Conservation (phyloP, 2,329 filamentous ascomycete species). For the Fusarium pseudocircinatum region DNA sequence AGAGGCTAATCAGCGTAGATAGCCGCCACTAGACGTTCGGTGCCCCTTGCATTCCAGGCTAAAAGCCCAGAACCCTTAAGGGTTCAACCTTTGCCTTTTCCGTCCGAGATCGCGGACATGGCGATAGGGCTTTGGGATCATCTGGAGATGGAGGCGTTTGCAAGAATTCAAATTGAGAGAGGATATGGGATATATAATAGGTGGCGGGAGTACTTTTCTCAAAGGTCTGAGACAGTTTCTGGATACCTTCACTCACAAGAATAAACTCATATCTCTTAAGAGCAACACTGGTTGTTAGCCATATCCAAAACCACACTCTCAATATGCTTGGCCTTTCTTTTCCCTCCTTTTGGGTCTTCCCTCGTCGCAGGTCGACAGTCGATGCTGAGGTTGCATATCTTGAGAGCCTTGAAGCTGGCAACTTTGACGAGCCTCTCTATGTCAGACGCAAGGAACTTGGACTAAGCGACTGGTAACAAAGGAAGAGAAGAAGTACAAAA, state of each 20-base stretch:
- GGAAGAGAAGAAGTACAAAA: neutral
- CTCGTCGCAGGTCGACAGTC: constrained; percentile 29
- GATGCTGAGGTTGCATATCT: constrained; percentile 24
- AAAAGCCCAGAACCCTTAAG: constrained; percentile 16
- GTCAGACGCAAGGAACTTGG: constrained; percentile 24
- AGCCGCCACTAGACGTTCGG: constrained; percentile 14
- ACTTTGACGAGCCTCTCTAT: constrained; percentile 30
- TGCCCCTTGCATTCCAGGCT: constrained; percentile 25
- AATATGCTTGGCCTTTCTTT: constrained; percentile 38
- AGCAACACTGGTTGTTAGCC: neutral
- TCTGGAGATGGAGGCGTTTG: constrained; percentile 3
- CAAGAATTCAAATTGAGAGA: neutral
- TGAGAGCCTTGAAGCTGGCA: constrained; percentile 25
- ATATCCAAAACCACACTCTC: neutral
- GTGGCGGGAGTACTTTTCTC: neutral
- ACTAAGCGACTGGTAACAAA: constrained; percentile 26
- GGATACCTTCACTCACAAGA: neutral
- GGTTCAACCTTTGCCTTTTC: constrained; percentile 12
- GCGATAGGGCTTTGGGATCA: constrained; percentile 12
- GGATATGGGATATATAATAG: constrained; percentile 1
- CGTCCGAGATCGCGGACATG: constrained; percentile 13
- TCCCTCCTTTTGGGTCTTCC: constrained; percentile 27
- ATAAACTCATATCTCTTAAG: neutral
- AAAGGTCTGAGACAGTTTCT: neutral
- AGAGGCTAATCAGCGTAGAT: neutral